Evolutionary conservation across 73 alveolate species (phyloP).

Genomic region (Paramecium sonneborni): DNA sequence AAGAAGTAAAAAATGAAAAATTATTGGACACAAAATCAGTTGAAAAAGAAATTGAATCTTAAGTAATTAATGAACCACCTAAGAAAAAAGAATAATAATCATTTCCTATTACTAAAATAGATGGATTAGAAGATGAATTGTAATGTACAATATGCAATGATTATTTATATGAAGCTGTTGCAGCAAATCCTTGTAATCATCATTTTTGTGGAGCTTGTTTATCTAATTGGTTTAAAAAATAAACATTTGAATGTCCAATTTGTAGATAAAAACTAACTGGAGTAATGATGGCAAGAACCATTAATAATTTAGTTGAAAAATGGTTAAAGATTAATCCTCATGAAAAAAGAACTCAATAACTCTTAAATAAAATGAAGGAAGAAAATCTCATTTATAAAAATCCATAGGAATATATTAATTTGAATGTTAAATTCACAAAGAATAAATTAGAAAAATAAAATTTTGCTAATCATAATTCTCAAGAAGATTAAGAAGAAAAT

Average conservation of each 20-base stretch:
- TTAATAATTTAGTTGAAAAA: constrained; percentile 2
- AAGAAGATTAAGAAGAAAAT: neutral
- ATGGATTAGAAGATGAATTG: neutral
- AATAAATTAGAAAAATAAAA: neutral
- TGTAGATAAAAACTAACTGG: neutral
- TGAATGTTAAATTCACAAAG: neutral
- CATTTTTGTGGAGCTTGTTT: constrained; percentile 38
- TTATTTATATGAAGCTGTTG: neutral
- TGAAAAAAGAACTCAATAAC: neutral
- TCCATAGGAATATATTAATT: neutral
- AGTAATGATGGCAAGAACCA: neutral
- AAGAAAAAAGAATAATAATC: neutral
- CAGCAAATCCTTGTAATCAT: constrained; percentile 39
- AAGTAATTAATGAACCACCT: neutral
- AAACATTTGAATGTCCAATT: neutral
- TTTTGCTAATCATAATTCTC: neutral
- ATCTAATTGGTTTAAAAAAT: neutral
- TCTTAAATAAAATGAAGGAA: neutral
- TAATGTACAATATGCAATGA: constrained; percentile 14
- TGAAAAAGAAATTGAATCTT: neutral
- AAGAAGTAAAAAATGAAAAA: neutral
- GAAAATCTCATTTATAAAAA: constrained; percentile 1
- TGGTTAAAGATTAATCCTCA: neutral
- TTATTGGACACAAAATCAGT: neutral
- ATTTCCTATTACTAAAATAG: neutral